Evolutionary conservation across 805 yeast genomes (phyloP).

Genomic region (Alloascoidea hylecoeti): DNA sequence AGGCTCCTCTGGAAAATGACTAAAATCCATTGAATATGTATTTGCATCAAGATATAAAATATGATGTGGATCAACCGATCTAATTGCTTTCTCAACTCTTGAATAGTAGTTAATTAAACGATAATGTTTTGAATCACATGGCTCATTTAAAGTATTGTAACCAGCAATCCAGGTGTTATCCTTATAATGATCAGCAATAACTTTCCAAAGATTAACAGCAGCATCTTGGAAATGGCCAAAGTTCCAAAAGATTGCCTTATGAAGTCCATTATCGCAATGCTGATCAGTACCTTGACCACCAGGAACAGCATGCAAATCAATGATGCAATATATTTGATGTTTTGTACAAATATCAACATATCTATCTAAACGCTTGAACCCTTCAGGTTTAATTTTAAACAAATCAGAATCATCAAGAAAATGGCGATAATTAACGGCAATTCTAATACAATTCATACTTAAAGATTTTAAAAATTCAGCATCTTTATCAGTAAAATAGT

Average conservation of each 20-base stretch:
- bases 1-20: slow-evolving; percentile 26
- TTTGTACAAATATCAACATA: slow-evolving; percentile 28
- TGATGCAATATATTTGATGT: slow-evolving; percentile 30
- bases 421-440: slow-evolving; percentile 39
- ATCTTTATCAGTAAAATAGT: slow-evolving; percentile 37
- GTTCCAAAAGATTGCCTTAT: slow-evolving; percentile 34
- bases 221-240: slow-evolving; percentile 33
- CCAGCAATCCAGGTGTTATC: slow-evolving; percentile 37
- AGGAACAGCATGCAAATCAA: slow-evolving; percentile 34
- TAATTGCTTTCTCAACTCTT: slow-evolving; percentile 23
- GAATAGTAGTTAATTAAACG: slow-evolving; percentile 25
- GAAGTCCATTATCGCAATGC: slow-evolving; percentile 34
- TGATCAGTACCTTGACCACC: slow-evolving; percentile 44
- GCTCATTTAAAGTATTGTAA: slow-evolving; percentile 40
- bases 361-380: slow-evolving; percentile 29
- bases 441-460: slow-evolving; percentile 30
- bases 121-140: slow-evolving; percentile 28
- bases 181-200: slow-evolving; percentile 29
- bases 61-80: slow-evolving; percentile 32
- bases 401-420: slow-evolving; percentile 32
- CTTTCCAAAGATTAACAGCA: slow-evolving; percentile 28
- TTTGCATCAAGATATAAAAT: slow-evolving; percentile 34
- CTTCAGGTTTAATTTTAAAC: slow-evolving; percentile 25
- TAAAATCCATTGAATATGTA: slow-evolving; percentile 36
- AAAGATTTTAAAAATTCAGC: slow-evolving; percentile 29